Base-by-base conservation (phyloP, 2,329 filamentous ascomycete species). In the Acrodontium crateriforme region DNA sequence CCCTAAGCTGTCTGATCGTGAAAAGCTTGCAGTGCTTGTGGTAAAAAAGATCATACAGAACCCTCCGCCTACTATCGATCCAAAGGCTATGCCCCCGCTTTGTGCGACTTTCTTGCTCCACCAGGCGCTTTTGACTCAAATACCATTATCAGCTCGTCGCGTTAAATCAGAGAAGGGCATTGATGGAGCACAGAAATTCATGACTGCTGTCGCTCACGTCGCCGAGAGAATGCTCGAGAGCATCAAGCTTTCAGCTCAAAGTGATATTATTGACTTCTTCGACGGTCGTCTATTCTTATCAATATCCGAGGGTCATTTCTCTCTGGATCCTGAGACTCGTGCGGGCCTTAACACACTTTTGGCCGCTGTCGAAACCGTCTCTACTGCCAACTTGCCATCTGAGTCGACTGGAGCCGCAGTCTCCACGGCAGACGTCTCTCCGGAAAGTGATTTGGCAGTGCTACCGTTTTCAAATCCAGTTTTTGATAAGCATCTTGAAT, bases 211-310 rank as follows among this genome's bases (percentile, higher is more conserved):
- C 25, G 47, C 57, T 4, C 39, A 45, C 13, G 45, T 47, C 12
- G 54, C 56, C 9, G 43, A 47, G 16, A 38, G 34, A 19, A 39
- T 62, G 21, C 38, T 69, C 32, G 41, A 42, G 12, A 55, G 50
- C 12, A 32, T 38, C 26, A 43, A 5, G 20, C 20, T 22, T 22
- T 4, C 20, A 22, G 13, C 10, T 22, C 20, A 10, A 10, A 22
- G 20, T 22, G 65, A 72, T 41, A 43, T 71, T 5, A 56, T 56
- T 10, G 71, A 75, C 43, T 47, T 69, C 5, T 44, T 74, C 9
- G 70, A 74, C 46, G 70, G 70, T 5, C 56, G 67, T 20, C 41
- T 69, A 5, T 56, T 62, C 32, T 37, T 48, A 12, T 41, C 44
- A 12, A 24, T 49, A 5, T 31, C 31, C 10, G 25, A 30, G 7